Evolutionary conservation across 208 protist genomes (phyloP).

Genomic region (Crithidia fasciculata): DNA sequence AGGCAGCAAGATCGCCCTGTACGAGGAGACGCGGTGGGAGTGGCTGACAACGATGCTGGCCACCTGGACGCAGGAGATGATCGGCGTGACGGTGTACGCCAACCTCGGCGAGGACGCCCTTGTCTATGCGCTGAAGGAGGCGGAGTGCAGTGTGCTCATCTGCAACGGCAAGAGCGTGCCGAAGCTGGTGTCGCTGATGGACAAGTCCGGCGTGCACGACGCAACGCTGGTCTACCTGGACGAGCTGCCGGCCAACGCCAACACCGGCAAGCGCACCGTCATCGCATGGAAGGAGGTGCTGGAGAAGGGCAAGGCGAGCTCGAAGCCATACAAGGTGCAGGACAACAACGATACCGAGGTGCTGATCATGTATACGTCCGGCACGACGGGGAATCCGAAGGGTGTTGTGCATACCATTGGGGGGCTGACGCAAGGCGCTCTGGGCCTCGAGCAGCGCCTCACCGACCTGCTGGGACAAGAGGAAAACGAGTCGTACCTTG

Average conservation of each 20-base stretch:
- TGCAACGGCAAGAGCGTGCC: conserved; percentile 69
- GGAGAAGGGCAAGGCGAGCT: conserved; percentile 52
- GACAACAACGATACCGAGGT: conserved; percentile 41
- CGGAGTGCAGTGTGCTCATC: conserved; percentile 56
- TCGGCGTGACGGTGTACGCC: conserved; percentile 76
- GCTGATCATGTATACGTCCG: conserved; percentile 78
- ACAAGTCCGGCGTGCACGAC: conserved; percentile 38
- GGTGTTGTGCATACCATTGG: conserved; percentile 86
- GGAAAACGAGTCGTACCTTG: conserved; percentile 71
- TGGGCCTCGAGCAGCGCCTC: conserved; percentile 43
- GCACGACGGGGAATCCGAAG: conserved; percentile 91
- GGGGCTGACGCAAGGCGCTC: conserved; percentile 48
- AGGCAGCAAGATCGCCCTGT: conserved; percentile 56
- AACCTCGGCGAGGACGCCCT: conserved; percentile 82
- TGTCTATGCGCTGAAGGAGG: conserved; percentile 62
- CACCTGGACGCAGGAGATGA: conserved; percentile 65
- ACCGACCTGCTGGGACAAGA: conserved; percentile 48
- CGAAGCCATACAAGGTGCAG: conserved; percentile 14
- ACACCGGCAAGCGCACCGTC: conserved; percentile 25
- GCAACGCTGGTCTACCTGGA: conserved; percentile 72
- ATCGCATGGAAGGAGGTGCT: conserved; percentile 64
- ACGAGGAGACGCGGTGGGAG: conserved; percentile 86
- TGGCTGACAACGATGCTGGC: conserved; percentile 74
- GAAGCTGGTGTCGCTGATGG: conserved; percentile 40
- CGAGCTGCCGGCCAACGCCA: conserved; percentile 31